These are phyloP conservation scores for Verticillium nonalfalfae DNA, from an alignment of 2,329 filamentous ascomycete genomes.

Conservation along the genomic window DNA sequence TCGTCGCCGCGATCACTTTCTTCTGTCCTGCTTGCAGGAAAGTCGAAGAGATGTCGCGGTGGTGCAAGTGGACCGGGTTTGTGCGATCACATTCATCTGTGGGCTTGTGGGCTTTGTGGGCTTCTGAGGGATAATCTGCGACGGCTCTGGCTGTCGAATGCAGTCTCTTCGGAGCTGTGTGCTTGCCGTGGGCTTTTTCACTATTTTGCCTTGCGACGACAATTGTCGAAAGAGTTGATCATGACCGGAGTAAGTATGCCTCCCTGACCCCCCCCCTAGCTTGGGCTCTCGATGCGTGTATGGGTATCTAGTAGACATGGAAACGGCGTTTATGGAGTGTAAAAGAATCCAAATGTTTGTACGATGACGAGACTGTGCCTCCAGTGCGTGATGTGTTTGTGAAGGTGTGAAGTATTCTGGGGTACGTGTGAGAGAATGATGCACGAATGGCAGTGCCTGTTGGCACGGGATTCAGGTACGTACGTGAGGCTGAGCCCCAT, in stretches of 20 bases:
- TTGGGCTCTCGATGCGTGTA: neutral
- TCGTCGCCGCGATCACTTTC: constrained; percentile 14
- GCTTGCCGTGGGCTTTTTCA: neutral
- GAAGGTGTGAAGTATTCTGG: neutral
- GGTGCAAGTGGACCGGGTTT: constrained; percentile 21
- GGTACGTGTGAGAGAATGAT: neutral
- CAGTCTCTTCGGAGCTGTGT: neutral
- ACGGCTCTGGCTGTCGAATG: neutral
- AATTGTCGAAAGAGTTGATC: neutral
- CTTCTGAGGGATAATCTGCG: constrained; percentile 31
- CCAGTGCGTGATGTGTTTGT: neutral
- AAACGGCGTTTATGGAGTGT: neutral
- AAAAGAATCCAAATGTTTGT: neutral
- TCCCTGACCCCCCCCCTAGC: neutral
- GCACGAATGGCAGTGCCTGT: neutral
- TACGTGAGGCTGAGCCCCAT: neutral
- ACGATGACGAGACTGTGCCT: neutral
- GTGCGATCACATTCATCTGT: constrained; percentile 21
- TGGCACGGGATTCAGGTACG: neutral
- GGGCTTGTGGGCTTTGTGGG: constrained; percentile 23
- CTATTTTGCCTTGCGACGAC: neutral
- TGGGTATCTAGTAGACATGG: neutral
- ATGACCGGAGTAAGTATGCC: neutral
- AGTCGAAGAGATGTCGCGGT: neutral
- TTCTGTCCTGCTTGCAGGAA: neutral